phyloP scores from a whole-genome alignment of 2,329 filamentous ascomycete genomes.

The Botrytis cinerea region DNA sequence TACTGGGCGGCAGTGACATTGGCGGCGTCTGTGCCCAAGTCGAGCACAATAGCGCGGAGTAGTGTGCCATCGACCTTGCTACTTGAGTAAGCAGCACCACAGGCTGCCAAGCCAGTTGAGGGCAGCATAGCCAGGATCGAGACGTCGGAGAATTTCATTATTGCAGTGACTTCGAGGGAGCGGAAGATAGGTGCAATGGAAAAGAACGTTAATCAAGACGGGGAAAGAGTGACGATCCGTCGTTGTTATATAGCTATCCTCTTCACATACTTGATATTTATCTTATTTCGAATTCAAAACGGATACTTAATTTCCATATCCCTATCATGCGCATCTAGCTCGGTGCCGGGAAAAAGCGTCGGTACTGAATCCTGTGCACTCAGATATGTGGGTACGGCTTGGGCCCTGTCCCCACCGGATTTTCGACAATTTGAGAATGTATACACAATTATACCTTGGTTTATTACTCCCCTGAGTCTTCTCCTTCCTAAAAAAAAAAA shows the following conservation, averaged over 20 bases:
- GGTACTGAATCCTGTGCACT: too few species aligned
- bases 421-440: too few species aligned
- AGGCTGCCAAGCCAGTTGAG: background rate
- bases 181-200: background rate
- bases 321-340: too few species aligned
- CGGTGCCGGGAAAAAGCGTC: too few species aligned
- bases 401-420: too few species aligned
- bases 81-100: background rate
- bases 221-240: background rate
- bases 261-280: too few species aligned
- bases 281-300: too few species aligned
- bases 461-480: too few species aligned
- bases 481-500: too few species aligned
- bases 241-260: background rate
- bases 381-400: too few species aligned
- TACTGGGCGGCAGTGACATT: background rate
- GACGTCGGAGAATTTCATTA: background rate
- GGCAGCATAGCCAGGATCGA: background rate
- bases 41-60: background rate
- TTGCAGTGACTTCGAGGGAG: background rate
- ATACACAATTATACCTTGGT: too few species aligned
- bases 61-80: background rate
- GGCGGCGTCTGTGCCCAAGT: background rate
- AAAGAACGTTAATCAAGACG: background rate
- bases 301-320: too few species aligned